Base-by-base conservation (phyloP, 768 basidiomycete genomes). In the Cystofilobasidium capitatum region DNA sequence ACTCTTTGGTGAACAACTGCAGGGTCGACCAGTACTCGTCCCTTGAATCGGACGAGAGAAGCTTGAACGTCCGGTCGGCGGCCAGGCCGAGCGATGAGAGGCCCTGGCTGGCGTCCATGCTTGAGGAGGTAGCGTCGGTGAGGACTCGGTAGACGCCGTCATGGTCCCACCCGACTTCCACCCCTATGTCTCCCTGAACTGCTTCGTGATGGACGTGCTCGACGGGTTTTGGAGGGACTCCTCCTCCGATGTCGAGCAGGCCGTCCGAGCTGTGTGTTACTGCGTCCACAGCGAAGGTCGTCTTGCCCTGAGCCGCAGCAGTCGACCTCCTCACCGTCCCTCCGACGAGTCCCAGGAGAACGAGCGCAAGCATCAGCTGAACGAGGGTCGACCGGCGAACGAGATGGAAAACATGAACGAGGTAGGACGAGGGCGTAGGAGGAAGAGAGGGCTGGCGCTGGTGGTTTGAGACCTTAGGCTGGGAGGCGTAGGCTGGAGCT, bases 61-160 rank as follows among this genome's bases (percentile, higher is more conserved):
- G 57, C 13, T 59, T 17, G 35, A 59, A 66, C 22, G 65, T 20
- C 31, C 37, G 29, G 45, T 66, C 65, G 14, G 65, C 65, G 2
- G 2, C 35, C 5, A 36, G 44, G 6, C 65, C 65, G 0, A 66
- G 36, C 14, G 39, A n/a, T 9, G 59, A 29, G 0, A 61, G 59
- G 14, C 59, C 58, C 16, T 39, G 16, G 5, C 39, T 39, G 35
- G 29, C 13, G 2, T 29, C 1, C n/a, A 17, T 20, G 14, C 5
- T 6, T 24, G 39, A 44, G n/a, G 58, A 35, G 20, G 20, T 35
- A 8, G 20, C 59, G 1, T 13, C 13, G 5, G 59, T 55, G 13
- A 55, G 31, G 31, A 55, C 51, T 2, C 51, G 26, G 29, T 55
- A 55, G 29, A 55, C 51, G 51, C 51, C 51, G 51, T 55, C 51